These are phyloP conservation scores for Solanum virginianum DNA, from an alignment of 257 asterid genomes.

Conservation along the genomic window DNA sequence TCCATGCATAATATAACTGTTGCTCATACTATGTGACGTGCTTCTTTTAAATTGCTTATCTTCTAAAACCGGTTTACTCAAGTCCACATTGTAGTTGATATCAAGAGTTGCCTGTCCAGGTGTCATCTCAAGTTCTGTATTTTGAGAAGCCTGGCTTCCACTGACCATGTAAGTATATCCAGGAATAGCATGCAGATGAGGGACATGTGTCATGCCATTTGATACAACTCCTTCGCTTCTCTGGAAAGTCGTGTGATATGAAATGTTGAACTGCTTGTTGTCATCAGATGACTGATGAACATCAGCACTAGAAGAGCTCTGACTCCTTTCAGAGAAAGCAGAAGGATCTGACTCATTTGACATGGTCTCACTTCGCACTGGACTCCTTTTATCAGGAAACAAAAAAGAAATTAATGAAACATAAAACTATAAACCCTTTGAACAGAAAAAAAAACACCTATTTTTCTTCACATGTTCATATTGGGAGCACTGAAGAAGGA, in stretches of 20 bases:
- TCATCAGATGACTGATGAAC: conserved; percentile 18
- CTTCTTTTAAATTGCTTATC: conserved; percentile 17
- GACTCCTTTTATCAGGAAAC: conserved; percentile 40
- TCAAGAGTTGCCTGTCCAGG: conserved; percentile 11
- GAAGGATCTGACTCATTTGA: conserved; percentile 67
- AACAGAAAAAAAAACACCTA: neutral
- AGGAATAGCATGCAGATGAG: conserved; percentile 34
- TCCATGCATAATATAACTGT: conserved; percentile 9
- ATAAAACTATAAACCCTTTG: neutral
- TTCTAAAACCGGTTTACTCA: conserved; percentile 11
- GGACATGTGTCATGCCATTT: conserved; percentile 17
- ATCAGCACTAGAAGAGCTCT: conserved; percentile 32
- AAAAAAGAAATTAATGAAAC: neutral
- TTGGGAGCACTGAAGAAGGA: neutral
- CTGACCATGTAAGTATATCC: conserved; percentile 25
- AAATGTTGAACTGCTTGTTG: conserved; percentile 25
- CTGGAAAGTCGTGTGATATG: conserved; percentile 28
- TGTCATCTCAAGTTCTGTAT: conserved; percentile 20
- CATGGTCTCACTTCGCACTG: conserved; percentile 48
- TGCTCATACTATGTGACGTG: conserved; percentile 10
- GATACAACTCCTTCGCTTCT: conserved; percentile 19
- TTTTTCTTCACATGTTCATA: neutral
- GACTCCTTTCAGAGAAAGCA: conserved; percentile 43
- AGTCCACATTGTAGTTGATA: conserved; percentile 14
- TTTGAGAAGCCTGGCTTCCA: conserved; percentile 28